Conservation (phyloP, 176 grass and related monocot species). For the Aegilops sharonensis region DNA sequence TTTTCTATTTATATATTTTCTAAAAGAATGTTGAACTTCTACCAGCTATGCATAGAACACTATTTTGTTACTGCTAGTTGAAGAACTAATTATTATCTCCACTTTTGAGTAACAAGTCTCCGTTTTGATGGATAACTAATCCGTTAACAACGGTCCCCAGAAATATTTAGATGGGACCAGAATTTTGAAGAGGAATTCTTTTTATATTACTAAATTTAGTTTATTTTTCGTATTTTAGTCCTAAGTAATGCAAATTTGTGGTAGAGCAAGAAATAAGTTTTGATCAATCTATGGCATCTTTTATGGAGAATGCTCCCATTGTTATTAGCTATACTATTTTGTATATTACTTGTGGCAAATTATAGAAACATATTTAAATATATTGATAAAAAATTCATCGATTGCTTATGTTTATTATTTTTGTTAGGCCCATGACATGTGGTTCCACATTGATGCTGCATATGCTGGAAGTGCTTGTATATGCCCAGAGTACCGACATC, state of each 20-base stretch:
- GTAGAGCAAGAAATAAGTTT: neutral
- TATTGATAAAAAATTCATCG: neutral
- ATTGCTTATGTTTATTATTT: neutral
- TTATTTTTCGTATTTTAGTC: neutral
- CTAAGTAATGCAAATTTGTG: neutral
- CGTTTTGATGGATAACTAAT: neutral
- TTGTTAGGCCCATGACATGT: conserved; percentile 54
- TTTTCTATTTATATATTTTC: neutral
- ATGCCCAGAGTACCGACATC: conserved; percentile 73
- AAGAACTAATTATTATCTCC: neutral
- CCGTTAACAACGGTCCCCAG: neutral
- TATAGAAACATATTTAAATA: neutral
- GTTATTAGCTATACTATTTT: conserved; percentile 16
- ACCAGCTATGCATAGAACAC: neutral
- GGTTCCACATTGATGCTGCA: conserved; percentile 82
- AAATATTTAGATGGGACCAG: neutral
- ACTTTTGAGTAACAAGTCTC: neutral
- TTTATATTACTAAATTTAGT: neutral
- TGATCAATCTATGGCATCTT: neutral
- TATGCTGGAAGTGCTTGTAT: conserved; percentile 78
- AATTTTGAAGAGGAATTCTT: neutral
- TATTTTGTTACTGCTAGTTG: neutral
- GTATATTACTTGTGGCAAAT: neutral
- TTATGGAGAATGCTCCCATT: neutral
- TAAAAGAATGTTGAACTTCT: neutral